phyloP scores from a whole-genome alignment of 495 filamentous ascomycete genomes.

The Endocarpon pusillum region DNA sequence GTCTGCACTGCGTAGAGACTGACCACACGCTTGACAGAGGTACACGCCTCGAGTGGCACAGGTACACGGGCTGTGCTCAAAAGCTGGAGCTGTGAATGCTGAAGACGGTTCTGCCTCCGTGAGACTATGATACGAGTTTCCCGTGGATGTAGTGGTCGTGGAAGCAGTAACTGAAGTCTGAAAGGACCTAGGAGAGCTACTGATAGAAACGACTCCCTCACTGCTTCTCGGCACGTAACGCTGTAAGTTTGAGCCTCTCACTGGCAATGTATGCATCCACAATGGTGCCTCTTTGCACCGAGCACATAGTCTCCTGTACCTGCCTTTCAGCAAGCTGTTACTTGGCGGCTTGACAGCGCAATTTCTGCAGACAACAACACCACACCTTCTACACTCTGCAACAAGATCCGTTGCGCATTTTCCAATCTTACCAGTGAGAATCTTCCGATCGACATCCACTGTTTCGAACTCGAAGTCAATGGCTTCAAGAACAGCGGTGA shows the following conservation, averaged over 20 bases:
- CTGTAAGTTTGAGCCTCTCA: too few relatives aligned
- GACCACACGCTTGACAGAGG: constrained; percentile 68
- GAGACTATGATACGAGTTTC: too few relatives aligned
- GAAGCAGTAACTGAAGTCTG: too few relatives aligned
- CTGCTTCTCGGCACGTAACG: too few relatives aligned
- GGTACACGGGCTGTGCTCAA: constrained; percentile 46
- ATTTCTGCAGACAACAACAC: constrained; percentile 67
- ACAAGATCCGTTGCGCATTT: constrained; percentile 77
- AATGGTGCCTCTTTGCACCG: constrained; percentile 54
- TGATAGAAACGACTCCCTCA: too few relatives aligned
- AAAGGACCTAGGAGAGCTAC: too few relatives aligned
- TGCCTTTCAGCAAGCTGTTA: constrained; percentile 37
- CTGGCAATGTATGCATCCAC: constrained; percentile 2
- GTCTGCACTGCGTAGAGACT: constrained; percentile 47
- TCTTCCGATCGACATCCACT: constrained; percentile 9
- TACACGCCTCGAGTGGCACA: constrained; percentile 54
- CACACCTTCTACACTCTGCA: constrained; percentile 60
- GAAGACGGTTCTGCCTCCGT: too few relatives aligned
- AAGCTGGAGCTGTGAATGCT: constrained; percentile 20
- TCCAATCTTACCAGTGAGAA: constrained; percentile 48
- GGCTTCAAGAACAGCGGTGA: too few relatives aligned
- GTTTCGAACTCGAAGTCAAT: too few relatives aligned
- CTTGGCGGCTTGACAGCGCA: constrained; percentile 66
- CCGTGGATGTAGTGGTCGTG: too few relatives aligned
- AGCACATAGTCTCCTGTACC: constrained; percentile 63